Base-by-base conservation (phyloP, 2,329 filamentous ascomycete genomes). In the Xylariales sp. region DNA sequence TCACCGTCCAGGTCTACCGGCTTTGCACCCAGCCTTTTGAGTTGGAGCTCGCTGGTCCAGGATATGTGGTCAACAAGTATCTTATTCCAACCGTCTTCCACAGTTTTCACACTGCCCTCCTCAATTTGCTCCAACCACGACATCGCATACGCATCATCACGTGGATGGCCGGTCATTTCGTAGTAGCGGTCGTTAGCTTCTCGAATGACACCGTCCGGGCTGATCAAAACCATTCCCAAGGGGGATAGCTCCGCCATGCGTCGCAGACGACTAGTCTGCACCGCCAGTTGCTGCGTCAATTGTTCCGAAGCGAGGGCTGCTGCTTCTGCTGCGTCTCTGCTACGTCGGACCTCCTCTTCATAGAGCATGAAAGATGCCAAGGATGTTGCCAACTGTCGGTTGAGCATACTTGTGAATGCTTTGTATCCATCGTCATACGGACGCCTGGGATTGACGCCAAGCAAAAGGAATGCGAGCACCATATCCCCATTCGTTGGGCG, bases 341-440 rank as follows among this genome's bases (percentile, higher is more conserved):
- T 74, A 36, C 76, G 65, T 14, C 71, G 65, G 6, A 81, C 79
- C 45, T 83, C 80, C 41, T 82, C 78, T 51, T 82, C 78, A 35
- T 81, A 81, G 0, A 84, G 60, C 0, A 83, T 78, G 0, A 81
- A 75, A 0, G 78, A 82, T 3, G 80, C 79, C 16, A 83, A 57
- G 0, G 78, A 81, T 0, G 78, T 82, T 0, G 74, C 76, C 3
- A 83, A 59, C 51, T 62, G 81, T 11, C 60, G 52, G 32, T 61
- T 63, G 0, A 67, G 45, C 35, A 63, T 49, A 16, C 49, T 69
- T 3, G 81, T 62, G 43, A 83, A 83, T 0, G 78, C 60, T 34
- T 68, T 70, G 49, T 83, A 83, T 41, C 81, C 78, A 38, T 78
- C 72, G 48, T 84, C 78, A 46, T 78, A 82, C 0, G 78, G 78